These are phyloP conservation scores for Russula abietina DNA, from an alignment of 768 basidiomycete species.

Conservation along the genomic window DNA sequence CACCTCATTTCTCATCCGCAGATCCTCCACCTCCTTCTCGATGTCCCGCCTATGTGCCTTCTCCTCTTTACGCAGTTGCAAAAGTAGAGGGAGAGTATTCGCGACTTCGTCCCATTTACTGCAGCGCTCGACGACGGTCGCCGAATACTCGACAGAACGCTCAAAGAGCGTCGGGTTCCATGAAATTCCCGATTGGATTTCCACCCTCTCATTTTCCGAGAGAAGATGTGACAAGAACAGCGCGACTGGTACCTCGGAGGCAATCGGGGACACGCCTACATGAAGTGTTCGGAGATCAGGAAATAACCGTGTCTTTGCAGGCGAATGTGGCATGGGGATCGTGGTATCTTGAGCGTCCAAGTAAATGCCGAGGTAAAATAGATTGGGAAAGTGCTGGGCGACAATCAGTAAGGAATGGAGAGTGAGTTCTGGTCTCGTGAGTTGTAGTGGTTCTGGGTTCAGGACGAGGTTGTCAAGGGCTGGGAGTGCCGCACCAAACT, in stretches of 20 bases:
- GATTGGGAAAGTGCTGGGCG: slow-evolving; percentile 18
- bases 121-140: neutral
- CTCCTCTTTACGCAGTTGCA: slow-evolving; percentile 22
- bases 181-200: slow-evolving; percentile 13
- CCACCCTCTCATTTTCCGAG: slow-evolving; percentile 11
- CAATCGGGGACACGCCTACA: slow-evolving; percentile 23
- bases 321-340: neutral
- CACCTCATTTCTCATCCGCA: slow-evolving; percentile 25
- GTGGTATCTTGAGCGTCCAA: slow-evolving; percentile 16
- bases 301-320: slow-evolving; percentile 1
- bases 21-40: slow-evolving; percentile 24
- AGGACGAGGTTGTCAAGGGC: slow-evolving; percentile 15
- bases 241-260: slow-evolving; percentile 17
- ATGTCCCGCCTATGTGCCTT: slow-evolving; percentile 17
- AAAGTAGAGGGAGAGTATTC: slow-evolving; percentile 20
- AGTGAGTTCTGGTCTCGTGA: slow-evolving; percentile 11
- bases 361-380: slow-evolving; percentile 19
- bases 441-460: slow-evolving; percentile 21
- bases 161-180: slow-evolving; percentile 15
- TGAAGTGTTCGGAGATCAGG: slow-evolving; percentile 12
- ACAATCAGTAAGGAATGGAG: slow-evolving; percentile 9
- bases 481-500: slow-evolving; percentile 21
- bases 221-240: slow-evolving; percentile 23
- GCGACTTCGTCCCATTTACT: slow-evolving; percentile 18
- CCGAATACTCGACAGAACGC: slow-evolving; percentile 2